Evolutionary conservation across 202 grass and related monocot species (phyloP), one percentile per base, ranked within the genome.

Genomic region (Zoysia matrella): DNA sequence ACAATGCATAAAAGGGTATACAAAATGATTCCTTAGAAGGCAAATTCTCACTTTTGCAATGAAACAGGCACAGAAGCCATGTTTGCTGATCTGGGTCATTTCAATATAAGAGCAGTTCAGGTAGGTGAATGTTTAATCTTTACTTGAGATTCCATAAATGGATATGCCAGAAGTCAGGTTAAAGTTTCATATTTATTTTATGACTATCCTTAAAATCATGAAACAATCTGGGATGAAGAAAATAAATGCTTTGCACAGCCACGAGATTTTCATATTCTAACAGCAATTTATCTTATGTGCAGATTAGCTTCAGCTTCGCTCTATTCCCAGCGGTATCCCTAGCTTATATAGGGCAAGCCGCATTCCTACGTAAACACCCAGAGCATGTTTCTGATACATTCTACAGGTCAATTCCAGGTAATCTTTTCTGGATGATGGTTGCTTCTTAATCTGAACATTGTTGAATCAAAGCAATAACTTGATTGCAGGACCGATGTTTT

Each of bases 1-100:
- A 53, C 52, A 13, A 53, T 12, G 52, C 1, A 53, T 13, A 53
- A 53, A 53, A 12, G 1, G 52, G 13, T 53, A 53, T 53, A 2
- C 3, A 53, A 53, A 53, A 53, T 53, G 8, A 53, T 53, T 53
- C 83, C 77, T 61, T 63, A 83, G 83, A n/a, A n/a, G n/a, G n/a
- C n/a, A n/a, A n/a, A n/a, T n/a, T n/a, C n/a, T n/a, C n/a, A n/a
- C n/a, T n/a, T 73, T 49, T 30, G 16, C 15, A 82, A 66, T 84
- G 48, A 8, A 79, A 83, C 63, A 97, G 94, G 91, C 78, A 92
- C 91, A 22, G 94, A 97, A 81, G 91, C 87, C 7, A 94, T 97
- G 89, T 97, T 85, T 90, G 94, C 94, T 68, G 91, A 94, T 71
- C 70, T 97, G 73, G 86, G 94, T 3, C 94, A 97, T 82, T 97